Base-by-base conservation (phyloP, 2,329 filamentous ascomycete species). In the Paraconiothyrium sp. region DNA sequence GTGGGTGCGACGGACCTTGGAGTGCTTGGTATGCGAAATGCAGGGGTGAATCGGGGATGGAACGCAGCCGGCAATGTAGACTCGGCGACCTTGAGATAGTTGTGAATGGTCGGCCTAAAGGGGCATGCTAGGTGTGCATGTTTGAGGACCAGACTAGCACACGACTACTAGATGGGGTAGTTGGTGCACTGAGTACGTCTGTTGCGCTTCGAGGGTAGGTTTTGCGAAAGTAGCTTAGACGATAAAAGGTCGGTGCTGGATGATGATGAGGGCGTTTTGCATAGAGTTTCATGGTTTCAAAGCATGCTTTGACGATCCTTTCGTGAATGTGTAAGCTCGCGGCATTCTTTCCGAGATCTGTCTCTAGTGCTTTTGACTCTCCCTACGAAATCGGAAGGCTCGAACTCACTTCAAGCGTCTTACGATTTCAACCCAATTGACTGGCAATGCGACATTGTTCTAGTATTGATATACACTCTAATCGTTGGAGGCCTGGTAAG, bases 11-110 rank as follows among this genome's bases (percentile, higher is more conserved):
- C 34, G 32, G 32, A 13, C 49, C 20, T 39, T 37, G 10, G 9
- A n/a, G 10, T 24, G 32, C 34, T 37, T 39, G 34, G 49, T 52
- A 20, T 52, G 49, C 49, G 49, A 27, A 37, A 52, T 52, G 49
- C 49, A 52, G 34, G 49, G 49, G 34, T 10, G 27, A 3, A 6
- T 22, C n/a, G 49, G 30, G 32, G 49, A 51, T 20, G 32, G n/a
- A 39, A 34, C 10, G 24, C 34, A n/a, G 14, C 14, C 39, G 39
- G 39, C 16, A 41, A 16, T n/a, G 4, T 16, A 41, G 39, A 3
- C 16, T 41, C 39, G 32, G 49, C 49, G 34, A 50, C 32, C n/a
- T 14, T 11, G n/a, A 13, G 34, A 39, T n/a, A n/a, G 49, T 27
- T 16, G 27, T 35, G 47, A 49, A 34, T 49, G 10, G 41, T 16